Conservation (phyloP, 2,329 filamentous ascomycete species). For the Colletotrichum nymphaeae region DNA sequence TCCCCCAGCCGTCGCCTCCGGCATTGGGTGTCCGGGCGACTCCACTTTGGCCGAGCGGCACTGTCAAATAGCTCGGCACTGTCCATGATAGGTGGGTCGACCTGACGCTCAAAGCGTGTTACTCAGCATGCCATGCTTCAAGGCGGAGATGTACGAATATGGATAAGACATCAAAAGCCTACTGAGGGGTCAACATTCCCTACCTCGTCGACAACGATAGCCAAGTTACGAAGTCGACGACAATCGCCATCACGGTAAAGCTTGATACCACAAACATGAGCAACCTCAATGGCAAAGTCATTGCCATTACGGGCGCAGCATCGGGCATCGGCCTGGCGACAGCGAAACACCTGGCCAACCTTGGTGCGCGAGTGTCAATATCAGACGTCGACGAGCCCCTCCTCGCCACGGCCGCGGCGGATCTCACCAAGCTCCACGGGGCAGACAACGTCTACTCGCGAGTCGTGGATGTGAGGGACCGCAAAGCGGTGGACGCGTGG, state of each 20-base stretch:
- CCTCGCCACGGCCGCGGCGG: conserved; percentile 40
- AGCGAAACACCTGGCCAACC: conserved; percentile 53
- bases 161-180: background rate
- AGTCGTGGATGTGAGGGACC: conserved; percentile 32
- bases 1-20: too few species aligned
- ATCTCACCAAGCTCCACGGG: conserved; percentile 10
- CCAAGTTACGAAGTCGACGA: too few species aligned
- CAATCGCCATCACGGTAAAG: too few species aligned
- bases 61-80: background rate
- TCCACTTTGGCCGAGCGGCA: background rate
- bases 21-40: background rate
- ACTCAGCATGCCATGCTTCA: background rate
- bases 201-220: too few species aligned
- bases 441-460: conserved; percentile 1
- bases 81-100: background rate
- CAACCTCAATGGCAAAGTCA: conserved; percentile 49
- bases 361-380: conserved; percentile 58
- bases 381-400: conserved; percentile 55
- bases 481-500: conserved; percentile 38
- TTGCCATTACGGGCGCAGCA: conserved; percentile 60
- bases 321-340: conserved; percentile 62
- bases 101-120: background rate
- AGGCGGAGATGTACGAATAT: background rate
- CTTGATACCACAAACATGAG: background rate
- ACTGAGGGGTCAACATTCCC: background rate